Base-by-base conservation (phyloP, 345 rosid genomes). In the Gossypium rotundifolium region DNA sequence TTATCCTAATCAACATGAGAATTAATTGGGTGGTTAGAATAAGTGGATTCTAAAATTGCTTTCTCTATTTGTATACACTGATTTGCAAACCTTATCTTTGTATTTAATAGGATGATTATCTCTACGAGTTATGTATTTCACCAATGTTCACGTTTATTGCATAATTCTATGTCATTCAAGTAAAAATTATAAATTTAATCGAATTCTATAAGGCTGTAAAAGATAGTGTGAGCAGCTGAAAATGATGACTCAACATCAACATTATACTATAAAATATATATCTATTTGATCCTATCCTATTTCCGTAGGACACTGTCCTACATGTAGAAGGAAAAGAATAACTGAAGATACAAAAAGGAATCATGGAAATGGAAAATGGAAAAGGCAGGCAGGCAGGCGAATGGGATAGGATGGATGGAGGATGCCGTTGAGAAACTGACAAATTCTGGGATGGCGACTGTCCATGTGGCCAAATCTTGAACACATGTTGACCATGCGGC, bases 401-500 rank as follows among this genome's bases (percentile, higher is more conserved):
- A 59, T 59, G 8, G 29, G 65, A 61, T 6, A 14, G 18, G 54
- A 51, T 51, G 55, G 55, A 2, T 9, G 7, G 40, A 33, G 40
- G 40, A 33, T 33, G 40, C 51, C 18, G 0, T 38, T 20, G 7
- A 54, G 74, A 38, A 71, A 12, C 20, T 3, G 57, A 17, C n/a
- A 52, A n/a, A 52, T 52, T 52, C 20, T 52, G 1, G 18, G 57
- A 52, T 18, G 57, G 16, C 8, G 9, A 17, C 57, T 14, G 8
- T 52, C 57, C 76, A 73, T 25, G 77, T 77, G 85, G 80, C 80
- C 7, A 11, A 71, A 42, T 40, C 14, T 18, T 63, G 70, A 65
- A 71, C 72, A 45, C 29, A 57, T 18, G n/a, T 25, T 11, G 64
- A 25, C 64, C 38, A 82, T 68, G 89, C 87, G 86, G 82, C 87